These are phyloP conservation scores for Neoarthrinium moseri DNA, from an alignment of 2,329 filamentous ascomycete genomes.

Conservation along the genomic window DNA sequence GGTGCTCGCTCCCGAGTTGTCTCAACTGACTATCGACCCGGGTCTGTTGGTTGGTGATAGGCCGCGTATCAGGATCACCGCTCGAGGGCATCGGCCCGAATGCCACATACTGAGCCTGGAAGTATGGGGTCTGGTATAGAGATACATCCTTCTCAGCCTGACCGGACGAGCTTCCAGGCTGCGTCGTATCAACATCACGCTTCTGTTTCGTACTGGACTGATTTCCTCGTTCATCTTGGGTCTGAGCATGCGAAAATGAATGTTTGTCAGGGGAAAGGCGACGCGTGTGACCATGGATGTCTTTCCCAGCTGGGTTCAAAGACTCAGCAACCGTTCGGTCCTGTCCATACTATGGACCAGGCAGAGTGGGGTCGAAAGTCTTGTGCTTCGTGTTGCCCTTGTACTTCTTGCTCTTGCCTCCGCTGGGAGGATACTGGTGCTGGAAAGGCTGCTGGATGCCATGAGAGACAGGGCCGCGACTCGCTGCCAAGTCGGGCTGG, in stretches of 20 bases:
- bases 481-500: no score
- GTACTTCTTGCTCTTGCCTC: conserved; percentile 9
- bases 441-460: neutral
- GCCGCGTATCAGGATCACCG: no score
- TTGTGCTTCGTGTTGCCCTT: conserved; percentile 2
- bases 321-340: neutral
- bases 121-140: no score
- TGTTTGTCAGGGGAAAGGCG: neutral
- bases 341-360: conserved; percentile 7
- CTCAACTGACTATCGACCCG: no score
- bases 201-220: neutral
- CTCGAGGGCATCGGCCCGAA: no score
- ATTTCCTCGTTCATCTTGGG: no score
- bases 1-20: no score
- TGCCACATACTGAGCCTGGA: no score
- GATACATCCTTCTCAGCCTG: no score
- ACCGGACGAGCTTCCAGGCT: no score
- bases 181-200: neutral
- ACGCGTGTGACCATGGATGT: conserved; percentile 1
- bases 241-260: neutral
- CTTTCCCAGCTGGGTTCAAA: conserved; percentile 4
- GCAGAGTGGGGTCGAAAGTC: neutral
- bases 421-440: conserved; percentile 6
- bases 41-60: no score
- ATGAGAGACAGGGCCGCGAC: no score